phyloP scores from a whole-genome alignment of 345 rosid genomes.

The Salix viminalis region DNA sequence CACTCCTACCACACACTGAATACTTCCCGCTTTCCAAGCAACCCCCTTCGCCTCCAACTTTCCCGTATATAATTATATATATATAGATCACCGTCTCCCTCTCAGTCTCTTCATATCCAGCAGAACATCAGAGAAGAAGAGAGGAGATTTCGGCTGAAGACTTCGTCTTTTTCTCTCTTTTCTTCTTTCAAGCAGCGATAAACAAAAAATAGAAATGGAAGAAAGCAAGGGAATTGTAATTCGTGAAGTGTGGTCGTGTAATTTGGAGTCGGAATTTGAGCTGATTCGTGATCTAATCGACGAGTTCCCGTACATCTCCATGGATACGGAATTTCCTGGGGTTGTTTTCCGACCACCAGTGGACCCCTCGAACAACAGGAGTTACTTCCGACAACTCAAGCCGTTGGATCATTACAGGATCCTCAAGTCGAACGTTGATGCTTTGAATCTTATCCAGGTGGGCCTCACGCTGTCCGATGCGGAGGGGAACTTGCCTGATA shows the following conservation, averaged over 20 bases:
- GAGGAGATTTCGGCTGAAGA: not conserved
- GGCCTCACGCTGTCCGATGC: constrained; percentile 29
- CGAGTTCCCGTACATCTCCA: constrained; percentile 31
- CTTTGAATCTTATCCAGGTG: constrained; percentile 30
- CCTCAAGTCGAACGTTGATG: constrained; percentile 28
- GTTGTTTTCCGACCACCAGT: constrained; percentile 21
- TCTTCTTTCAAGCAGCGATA: not conserved
- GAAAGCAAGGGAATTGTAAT: constrained; percentile 12
- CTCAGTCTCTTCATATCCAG: not conserved
- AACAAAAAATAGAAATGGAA: not conserved
- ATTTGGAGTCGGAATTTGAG: constrained; percentile 26
- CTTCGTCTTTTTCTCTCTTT: not conserved
- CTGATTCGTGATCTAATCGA: constrained; percentile 21
- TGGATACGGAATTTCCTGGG: constrained; percentile 39
- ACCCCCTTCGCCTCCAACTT: not conserved
- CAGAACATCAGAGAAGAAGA: not conserved
- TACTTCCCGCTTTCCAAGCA: not conserved
- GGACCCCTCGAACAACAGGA: not conserved
- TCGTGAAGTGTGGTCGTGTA: constrained; percentile 31
- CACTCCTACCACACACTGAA: not conserved
- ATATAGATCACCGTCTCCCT: not conserved
- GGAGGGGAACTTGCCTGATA: constrained; percentile 22
- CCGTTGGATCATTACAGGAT: constrained; percentile 17
- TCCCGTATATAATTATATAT: not conserved
- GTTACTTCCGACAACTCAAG: not conserved